phyloP scores from a whole-genome alignment of 2,329 filamentous ascomycete species.

The Epichloe sibirici region DNA sequence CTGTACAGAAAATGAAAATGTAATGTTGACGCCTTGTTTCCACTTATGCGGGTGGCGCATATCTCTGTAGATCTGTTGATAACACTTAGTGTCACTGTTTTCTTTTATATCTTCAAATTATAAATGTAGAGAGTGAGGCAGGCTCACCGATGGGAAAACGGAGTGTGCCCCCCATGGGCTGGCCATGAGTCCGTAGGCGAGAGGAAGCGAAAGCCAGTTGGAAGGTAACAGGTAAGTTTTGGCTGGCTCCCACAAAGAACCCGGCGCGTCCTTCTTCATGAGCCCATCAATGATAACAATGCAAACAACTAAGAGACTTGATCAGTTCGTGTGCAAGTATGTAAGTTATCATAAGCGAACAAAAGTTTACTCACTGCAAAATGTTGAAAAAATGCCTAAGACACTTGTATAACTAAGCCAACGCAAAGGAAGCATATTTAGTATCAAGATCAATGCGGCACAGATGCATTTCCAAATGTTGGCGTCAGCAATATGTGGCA shows the following conservation, averaged over 20 bases:
- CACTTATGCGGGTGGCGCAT: conserved; percentile 74
- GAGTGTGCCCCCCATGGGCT: conserved; percentile 54
- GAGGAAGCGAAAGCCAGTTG: conserved; percentile 76
- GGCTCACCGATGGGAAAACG: conserved; percentile 63
- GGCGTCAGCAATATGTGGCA: conserved; percentile 54
- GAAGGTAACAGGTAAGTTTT: conserved; percentile 69
- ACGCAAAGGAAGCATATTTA: conserved; percentile 75
- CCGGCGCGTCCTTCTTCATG: conserved; percentile 64
- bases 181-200: conserved; percentile 85
- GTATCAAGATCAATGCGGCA: conserved; percentile 62
- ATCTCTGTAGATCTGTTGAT: conserved; percentile 44
- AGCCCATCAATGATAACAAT: conserved; percentile 80
- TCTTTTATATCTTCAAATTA: too few species aligned
- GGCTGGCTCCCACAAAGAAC: conserved; percentile 72
- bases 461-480: conserved; percentile 78
- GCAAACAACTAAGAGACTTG: conserved; percentile 50
- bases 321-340: neutral
- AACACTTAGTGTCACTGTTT: neutral
- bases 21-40: conserved; percentile 58
- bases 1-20: conserved; percentile 69
- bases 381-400: conserved; percentile 80
- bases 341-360: neutral
- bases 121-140: conserved; percentile 6
- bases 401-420: conserved; percentile 84
- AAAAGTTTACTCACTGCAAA: conserved; percentile 56